These are phyloP conservation scores for Acer yangbiense DNA, from an alignment of 345 rosid genomes.

Conservation along the genomic window DNA sequence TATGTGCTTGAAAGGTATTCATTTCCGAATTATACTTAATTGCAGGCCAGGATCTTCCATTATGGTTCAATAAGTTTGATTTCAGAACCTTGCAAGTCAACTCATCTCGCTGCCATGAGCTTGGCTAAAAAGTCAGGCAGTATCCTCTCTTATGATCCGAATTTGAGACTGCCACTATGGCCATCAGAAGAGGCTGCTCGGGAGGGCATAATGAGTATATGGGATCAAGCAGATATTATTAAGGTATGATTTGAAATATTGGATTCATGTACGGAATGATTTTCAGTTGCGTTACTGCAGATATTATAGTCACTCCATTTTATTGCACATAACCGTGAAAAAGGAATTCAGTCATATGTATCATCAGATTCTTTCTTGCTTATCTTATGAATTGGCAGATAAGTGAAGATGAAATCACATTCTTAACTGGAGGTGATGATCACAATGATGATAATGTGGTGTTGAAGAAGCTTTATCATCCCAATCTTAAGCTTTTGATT, in stretches of 20 bases:
- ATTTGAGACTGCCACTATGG: conserved; percentile 90
- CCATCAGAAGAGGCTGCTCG: conserved; percentile 86
- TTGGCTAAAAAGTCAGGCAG: conserved; percentile 75
- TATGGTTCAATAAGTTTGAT: conserved; percentile 97
- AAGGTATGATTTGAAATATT: conserved; percentile 51
- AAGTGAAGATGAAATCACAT: conserved; percentile 90
- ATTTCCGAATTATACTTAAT: conserved; percentile 15
- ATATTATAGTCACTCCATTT: neutral
- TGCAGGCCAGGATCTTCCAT: conserved; percentile 91
- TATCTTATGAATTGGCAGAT: conserved; percentile 48
- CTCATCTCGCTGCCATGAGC: conserved; percentile 92
- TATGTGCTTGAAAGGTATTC: neutral
- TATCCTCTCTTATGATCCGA: conserved; percentile 92
- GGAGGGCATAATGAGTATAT: conserved; percentile 79
- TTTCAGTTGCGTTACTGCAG: neutral
- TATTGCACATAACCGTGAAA: neutral
- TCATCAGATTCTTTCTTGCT: conserved; percentile 10
- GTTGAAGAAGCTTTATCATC: conserved; percentile 70
- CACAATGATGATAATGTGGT: conserved; percentile 67
- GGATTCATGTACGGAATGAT: neutral
- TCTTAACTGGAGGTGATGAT: conserved; percentile 71
- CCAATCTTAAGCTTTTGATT: conserved; percentile 78
- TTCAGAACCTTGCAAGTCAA: conserved; percentile 86
- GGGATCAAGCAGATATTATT: conserved; percentile 91
- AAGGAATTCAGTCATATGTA: neutral